These are phyloP conservation scores for Calonectria pseudoturangicola DNA, from an alignment of 2,329 filamentous ascomycete genomes.

Conservation along the genomic window DNA sequence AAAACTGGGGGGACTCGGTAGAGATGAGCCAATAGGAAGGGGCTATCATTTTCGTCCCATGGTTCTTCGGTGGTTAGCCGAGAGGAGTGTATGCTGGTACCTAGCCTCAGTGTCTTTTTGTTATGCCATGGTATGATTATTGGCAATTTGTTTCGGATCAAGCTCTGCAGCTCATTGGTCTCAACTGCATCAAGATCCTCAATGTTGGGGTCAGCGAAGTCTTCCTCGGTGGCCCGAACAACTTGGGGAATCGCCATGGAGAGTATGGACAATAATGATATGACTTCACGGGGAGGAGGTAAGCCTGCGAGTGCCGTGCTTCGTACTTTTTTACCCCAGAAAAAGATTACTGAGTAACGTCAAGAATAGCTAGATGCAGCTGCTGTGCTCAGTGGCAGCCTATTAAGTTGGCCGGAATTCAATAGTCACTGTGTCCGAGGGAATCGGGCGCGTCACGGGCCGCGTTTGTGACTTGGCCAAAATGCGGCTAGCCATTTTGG, in stretches of 20 bases:
- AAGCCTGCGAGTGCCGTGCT: neutral
- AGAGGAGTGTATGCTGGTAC: neutral
- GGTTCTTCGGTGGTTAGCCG: neutral
- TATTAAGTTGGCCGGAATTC: neutral
- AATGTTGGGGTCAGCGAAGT: neutral
- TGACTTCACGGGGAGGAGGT: neutral
- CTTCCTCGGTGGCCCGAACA: neutral
- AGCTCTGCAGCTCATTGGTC: neutral
- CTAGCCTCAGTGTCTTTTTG: neutral
- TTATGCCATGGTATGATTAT: constrained; percentile 3
- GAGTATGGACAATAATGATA: neutral
- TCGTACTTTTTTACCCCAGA: neutral
- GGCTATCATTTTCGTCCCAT: neutral
- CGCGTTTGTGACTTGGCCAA: neutral
- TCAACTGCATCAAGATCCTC: neutral
- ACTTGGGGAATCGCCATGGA: neutral
- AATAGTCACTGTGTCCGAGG: neutral
- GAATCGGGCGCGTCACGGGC: neutral
- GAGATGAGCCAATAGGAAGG: neutral
- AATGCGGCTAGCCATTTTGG: neutral
- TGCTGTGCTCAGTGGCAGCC: too few relatives aligned
- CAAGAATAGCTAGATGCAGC: neutral
- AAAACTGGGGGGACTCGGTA: neutral
- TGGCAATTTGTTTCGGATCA: neutral
- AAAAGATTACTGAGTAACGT: neutral